phyloP scores from a whole-genome alignment of 2,329 filamentous ascomycete genomes.

The Alternaria viburni region DNA sequence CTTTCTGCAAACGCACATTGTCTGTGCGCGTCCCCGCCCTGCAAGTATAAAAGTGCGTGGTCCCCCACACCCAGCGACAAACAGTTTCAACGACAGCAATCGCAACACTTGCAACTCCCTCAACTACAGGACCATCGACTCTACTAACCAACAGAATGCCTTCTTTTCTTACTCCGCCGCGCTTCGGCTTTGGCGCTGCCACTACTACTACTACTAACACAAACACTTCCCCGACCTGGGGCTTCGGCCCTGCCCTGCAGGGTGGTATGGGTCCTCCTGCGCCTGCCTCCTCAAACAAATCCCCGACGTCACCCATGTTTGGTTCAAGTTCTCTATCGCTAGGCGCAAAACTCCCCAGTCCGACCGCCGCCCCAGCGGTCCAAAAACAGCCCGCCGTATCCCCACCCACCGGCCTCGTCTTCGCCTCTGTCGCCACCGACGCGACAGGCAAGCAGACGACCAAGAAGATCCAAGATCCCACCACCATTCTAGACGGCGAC shows the following conservation, averaged over 20 bases:
- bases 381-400: background rate
- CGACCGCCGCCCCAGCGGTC: background rate
- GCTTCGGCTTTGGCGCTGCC: background rate
- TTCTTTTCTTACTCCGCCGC: background rate
- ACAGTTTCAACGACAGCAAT: background rate
- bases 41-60: background rate
- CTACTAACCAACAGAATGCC: background rate
- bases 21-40: background rate
- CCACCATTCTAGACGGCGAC: background rate
- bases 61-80: background rate
- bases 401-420: background rate
- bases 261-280: background rate
- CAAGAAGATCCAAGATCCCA: background rate
- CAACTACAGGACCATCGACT: background rate
- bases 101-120: background rate
- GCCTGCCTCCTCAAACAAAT: background rate
- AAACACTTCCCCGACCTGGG: background rate
- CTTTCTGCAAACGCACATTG: background rate
- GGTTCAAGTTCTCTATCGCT: background rate
- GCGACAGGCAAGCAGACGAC: background rate
- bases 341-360: background rate
- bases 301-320: background rate
- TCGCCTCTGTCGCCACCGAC: background rate
- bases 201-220: background rate
- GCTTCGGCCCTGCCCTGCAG: background rate